Percentiles rank a stretch among this genome's conserved stretches.
phyloP scores from a whole-genome alignment of 805 yeast genomes.

The Vanderwaltozyma verrucispora region DNA sequence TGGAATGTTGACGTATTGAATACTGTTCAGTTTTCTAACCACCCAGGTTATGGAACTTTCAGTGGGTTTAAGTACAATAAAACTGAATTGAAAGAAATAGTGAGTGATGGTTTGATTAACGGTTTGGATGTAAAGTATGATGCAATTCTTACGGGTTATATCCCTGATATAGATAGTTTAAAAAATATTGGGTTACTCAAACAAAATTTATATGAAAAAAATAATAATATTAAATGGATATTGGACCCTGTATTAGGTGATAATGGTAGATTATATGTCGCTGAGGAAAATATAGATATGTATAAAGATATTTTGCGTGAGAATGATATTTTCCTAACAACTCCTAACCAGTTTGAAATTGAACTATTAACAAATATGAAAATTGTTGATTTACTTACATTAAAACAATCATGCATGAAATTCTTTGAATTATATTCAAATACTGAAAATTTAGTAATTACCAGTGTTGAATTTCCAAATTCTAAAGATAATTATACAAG shows the following conservation, averaged over 20 bases:
- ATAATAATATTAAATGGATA: conserved; percentile 40
- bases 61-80: conserved; percentile 46
- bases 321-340: conserved; percentile 39
- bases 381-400: conserved; percentile 30
- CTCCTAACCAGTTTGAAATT: conserved; percentile 72
- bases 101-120: conserved; percentile 42
- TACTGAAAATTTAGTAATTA: conserved; percentile 45
- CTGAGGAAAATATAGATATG: conserved; percentile 40
- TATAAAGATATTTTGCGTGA: conserved; percentile 38
- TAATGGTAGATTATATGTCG: conserved; percentile 72
- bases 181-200: conserved; percentile 38
- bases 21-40: conserved; percentile 83
- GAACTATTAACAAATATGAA: conserved; percentile 44
- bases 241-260: conserved; percentile 93
- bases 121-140: conserved; percentile 43
- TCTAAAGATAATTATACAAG: conserved; percentile 1
- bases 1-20: conserved; percentile 92
- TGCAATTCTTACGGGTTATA: conserved; percentile 70
- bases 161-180: conserved; percentile 52
- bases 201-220: conserved; percentile 20
- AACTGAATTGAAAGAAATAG: conserved; percentile 36
- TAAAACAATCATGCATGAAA: conserved; percentile 30
- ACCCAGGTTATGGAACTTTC: conserved; percentile 75
- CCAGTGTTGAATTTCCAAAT: conserved; percentile 35
- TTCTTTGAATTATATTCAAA: conserved; percentile 37